Evolutionary conservation across 148 eudicot species (phyloP), one percentile per base, ranked within the genome.

Genomic region (Spergularia marina): DNA sequence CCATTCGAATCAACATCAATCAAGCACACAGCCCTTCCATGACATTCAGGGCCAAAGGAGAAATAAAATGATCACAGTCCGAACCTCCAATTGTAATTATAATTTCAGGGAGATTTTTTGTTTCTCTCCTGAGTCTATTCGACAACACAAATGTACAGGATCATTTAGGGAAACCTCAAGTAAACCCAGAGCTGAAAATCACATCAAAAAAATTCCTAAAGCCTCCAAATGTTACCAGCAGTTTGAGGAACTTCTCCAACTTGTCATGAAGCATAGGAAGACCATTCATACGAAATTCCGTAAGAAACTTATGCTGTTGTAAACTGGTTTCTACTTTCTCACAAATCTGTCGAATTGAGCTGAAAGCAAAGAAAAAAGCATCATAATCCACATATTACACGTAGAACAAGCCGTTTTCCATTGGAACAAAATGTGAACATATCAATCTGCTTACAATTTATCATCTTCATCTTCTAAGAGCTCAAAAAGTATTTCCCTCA

Each of bases 241-340:
- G 82, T 65, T 84, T 84, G 44, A 95, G 85, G 78, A 95, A 90
- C 82, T 87, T 91, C 85, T 92, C 99, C 89, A 95, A 54, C 84
- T 91, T 95, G 82, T 84, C 92, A 81, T 87, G 90, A 54, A 95
- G 90, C 76, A 82, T 75, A 71, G 94, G 94, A 78, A 95, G 73
- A 30, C 87, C 97, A 74, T 81, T 87, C 96, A 92, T 92, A 57
- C 84, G 87, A 73, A 92, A 89, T 62, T 86, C 85, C 64, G 55
- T 74, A 56, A 95, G 86, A 87, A 95, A 95, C 72, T 74, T 84
- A 59, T 70, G 55, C 23, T 80, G 56, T 17, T 53, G 74, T 78
- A 95, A 87, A 79, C 97, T 90, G 21, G 6, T 16, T 44, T 84
- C 81, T 74, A 95, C 89, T 83, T 87, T 89, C 61, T 74, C 20